Evolutionary conservation across 768 basidiomycete species (phyloP).

Genomic region (Leccinum aurantiacum): DNA sequence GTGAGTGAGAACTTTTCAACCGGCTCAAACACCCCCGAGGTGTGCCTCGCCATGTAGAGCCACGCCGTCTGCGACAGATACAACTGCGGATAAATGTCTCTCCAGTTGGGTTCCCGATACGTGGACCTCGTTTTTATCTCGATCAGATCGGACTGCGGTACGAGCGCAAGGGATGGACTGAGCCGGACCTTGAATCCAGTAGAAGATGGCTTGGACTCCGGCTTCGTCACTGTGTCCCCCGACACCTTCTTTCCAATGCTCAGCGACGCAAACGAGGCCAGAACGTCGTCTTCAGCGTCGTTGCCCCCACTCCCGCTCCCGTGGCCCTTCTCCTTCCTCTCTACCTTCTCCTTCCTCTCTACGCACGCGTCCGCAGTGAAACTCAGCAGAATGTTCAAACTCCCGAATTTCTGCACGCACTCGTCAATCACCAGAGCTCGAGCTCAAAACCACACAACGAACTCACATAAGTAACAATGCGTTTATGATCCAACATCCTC

Average conservation of each 20-base stretch:
- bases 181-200: slow-evolving; percentile 22
- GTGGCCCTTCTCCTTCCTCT: slow-evolving; percentile 2
- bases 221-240: background rate
- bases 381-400: slow-evolving; percentile 56
- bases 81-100: slow-evolving; percentile 61
- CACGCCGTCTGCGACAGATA: slow-evolving; percentile 67
- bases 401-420: slow-evolving; percentile 50
- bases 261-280: slow-evolving; percentile 27
- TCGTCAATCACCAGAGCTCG: background rate
- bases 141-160: slow-evolving; percentile 37
- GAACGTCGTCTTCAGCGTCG: slow-evolving; percentile 29
- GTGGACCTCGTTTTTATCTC: slow-evolving; percentile 37
- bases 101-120: slow-evolving; percentile 49
- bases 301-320: no score
- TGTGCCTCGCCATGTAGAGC: slow-evolving; percentile 59
- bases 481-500: slow-evolving; percentile 55
- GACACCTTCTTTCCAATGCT: slow-evolving; percentile 13
- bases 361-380: slow-evolving; percentile 53
- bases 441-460: background rate
- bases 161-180: slow-evolving; percentile 27
- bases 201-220: background rate
- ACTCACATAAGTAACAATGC: slow-evolving; percentile 63
- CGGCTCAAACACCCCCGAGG: slow-evolving; percentile 49
- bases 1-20: slow-evolving; percentile 49
- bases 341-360: slow-evolving; percentile 10